Base-by-base conservation (phyloP, 305 asterid genomes). In the Ilex paraguariensis region DNA sequence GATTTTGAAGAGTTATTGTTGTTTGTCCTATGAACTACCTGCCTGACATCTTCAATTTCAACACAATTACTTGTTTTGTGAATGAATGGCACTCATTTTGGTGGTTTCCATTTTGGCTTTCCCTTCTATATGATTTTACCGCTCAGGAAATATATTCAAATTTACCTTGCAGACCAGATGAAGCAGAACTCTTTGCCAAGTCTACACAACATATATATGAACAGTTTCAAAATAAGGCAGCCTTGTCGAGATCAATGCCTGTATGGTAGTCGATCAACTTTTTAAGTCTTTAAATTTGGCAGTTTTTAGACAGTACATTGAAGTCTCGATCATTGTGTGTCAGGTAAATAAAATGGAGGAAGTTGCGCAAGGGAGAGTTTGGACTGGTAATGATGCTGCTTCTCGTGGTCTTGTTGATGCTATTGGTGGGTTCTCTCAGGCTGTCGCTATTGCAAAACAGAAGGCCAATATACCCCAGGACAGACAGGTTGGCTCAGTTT, bases 351-450 rank as follows among this genome's bases (percentile, higher is more conserved):
- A 86, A 72, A 90, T 87, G 95, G 97, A 90, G 79, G 95, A 85
- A 71, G 86, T 87, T 60, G 97, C 97, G 44, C 97, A 90, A 77
- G 97, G 97, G 65, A 86, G 97, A 73, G 97, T 90, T 65, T 90
- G 97, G 97, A 84, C 91, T 12, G 97, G 97, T 21, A 81, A 81
- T 56, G 95, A 87, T 73, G 97, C 96, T 3, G 87, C 84, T 67
- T 77, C 89, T 54, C 84, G 87, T 44, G 96, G 97, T 65, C 81
- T 90, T 62, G 84, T 90, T 66, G 97, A 90, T 68, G 90, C 96
- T 60, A 79, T 90, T 61, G 97, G 97, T 62, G 96, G 96, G 56
- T 67, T 87, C 61, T 86, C 89, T 68, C 86, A 87, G 64, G 91
- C 97, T 69, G 86, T 90, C 32, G 96, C 97, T 55, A 90, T 90